Evolutionary conservation across 1,139 yeast species (phyloP), one percentile per base, ranked within the genome.

Genomic region (Kodamaea sp.): DNA sequence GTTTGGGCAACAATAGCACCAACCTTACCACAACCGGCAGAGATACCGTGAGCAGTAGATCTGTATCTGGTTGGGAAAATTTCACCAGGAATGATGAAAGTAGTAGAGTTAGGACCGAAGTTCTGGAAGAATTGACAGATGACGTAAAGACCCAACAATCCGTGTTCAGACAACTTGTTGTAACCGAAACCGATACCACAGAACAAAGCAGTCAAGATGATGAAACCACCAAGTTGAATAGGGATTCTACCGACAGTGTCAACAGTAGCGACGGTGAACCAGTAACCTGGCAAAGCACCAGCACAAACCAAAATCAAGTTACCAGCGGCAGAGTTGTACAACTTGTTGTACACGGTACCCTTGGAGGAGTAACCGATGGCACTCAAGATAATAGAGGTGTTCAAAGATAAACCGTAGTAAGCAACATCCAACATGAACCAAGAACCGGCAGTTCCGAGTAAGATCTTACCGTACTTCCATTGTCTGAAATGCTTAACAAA

Each of bases 371-470:
- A 80, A 66, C 92, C 94, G 55, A 90, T 87, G 47, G 95, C 80
- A 65, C 83, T 80, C 66, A 94, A 83, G 50, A 86, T 86, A 42
- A 76, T 70, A 23, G 94, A 81, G 50, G 89, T 70, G 72, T 86
- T 86, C 56, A 86, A 76, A 63, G 86, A 83, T 55, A 86, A 71
- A 66, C 96, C 95, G 62, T 92, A 92, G 75, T 80, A 89, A 42
- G 97, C 96, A 59, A 92, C 87, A 73, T 92, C 98, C 65, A 90
- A 78, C 71, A 83, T 73, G 73, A 90, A 90, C 98, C 98, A 92
- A 32, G 95, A 83, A 62, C 90, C 94, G 47, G 97, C 95, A 52
- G 98, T 90, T 60, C 97, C 98, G 35, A 92, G 50, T 51, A 92
- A 73, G 42, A 83, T 78, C 70, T 83, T 85, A 66, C 86, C 82